Percentiles rank a stretch among this genome's conserved stretches.
These are phyloP conservation scores for Eimeria falciformis DNA, from an alignment of 169 alveolate species.

Conservation along the genomic window DNA sequence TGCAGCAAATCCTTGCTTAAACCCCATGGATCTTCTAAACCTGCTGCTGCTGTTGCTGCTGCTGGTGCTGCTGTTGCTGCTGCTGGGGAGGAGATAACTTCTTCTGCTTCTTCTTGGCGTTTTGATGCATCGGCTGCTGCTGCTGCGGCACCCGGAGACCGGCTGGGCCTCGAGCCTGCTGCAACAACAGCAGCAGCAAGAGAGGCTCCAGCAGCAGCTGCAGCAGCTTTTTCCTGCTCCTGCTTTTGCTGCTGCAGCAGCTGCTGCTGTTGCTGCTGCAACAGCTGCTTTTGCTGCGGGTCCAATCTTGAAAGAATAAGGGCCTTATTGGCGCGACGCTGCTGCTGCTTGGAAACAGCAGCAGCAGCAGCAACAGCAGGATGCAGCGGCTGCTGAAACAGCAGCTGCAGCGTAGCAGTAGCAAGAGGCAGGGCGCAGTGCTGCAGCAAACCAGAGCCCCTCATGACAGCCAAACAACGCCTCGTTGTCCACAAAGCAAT, in stretches of 20 bases:
- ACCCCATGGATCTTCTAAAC: slow-evolving; percentile 41
- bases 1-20: slow-evolving; percentile 19
- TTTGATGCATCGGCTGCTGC: slow-evolving; percentile 19
- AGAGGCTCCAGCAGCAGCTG: slow-evolving; percentile 64
- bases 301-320: slow-evolving; percentile 32
- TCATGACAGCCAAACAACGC: slow-evolving; percentile 25
- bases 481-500: slow-evolving; percentile 17
- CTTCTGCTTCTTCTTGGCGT: too few relatives aligned
- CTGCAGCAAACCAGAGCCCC: slow-evolving; percentile 64
- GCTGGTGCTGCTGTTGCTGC: slow-evolving; percentile 43
- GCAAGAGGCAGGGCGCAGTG: slow-evolving; percentile 60
- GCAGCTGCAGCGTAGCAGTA: slow-evolving; percentile 41
- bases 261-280: slow-evolving; percentile 44
- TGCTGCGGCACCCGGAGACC: slow-evolving; percentile 6
- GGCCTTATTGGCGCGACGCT: slow-evolving; percentile 47
- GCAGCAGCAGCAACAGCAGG: slow-evolving; percentile 54
- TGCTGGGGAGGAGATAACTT: slow-evolving; percentile 16
- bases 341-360: slow-evolving; percentile 47
- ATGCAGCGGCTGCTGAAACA: slow-evolving; percentile 30
- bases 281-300: slow-evolving; percentile 49
- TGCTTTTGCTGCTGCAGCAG: slow-evolving; percentile 27
- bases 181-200: slow-evolving; percentile 55
- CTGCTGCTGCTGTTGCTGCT: not conserved
- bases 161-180: slow-evolving; percentile 34
- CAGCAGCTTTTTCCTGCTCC: slow-evolving; percentile 57